These are phyloP conservation scores for Syzygium oleosum DNA, from an alignment of 345 rosid genomes.

Conservation along the genomic window DNA sequence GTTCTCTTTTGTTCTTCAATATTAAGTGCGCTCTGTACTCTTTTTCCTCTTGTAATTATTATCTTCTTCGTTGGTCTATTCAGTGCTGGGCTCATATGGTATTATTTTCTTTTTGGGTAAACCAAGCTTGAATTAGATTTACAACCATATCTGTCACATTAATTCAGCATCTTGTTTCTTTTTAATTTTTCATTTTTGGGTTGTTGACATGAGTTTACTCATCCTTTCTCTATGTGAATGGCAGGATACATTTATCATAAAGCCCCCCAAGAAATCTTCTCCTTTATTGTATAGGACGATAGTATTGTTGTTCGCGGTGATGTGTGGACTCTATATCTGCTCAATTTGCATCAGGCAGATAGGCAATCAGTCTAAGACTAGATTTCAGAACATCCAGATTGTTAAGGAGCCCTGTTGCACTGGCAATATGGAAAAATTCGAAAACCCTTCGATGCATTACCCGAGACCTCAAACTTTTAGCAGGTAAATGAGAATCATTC, in stretches of 20 bases:
- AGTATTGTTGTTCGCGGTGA: conserved; percentile 56
- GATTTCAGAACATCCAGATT: conserved; percentile 31
- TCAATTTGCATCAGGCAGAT: conserved; percentile 62
- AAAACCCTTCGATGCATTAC: conserved; percentile 48
- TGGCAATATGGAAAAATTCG: background rate
- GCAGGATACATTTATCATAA: conserved; percentile 59
- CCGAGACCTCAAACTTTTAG: conserved; percentile 77
- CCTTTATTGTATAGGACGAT: conserved; percentile 66
- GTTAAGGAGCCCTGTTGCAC: conserved; percentile 24
- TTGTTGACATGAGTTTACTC: background rate
- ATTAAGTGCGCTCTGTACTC: background rate
- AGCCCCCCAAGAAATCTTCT: conserved; percentile 57
- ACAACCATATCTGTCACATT: background rate
- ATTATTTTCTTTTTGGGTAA: background rate
- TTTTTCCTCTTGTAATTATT: background rate
- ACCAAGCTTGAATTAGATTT: background rate
- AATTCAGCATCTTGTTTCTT: background rate
- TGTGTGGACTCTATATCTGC: conserved; percentile 66
- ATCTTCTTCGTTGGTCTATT: background rate
- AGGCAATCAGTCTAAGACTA: conserved; percentile 20
- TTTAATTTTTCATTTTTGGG: background rate
- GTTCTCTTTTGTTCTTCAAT: background rate
- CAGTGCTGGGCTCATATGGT: background rate
- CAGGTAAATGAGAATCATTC: conserved; percentile 30
- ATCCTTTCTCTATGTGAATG: background rate